Conservation (phyloP, 805 yeast genomes). For the Tetrapisispora fleetii region DNA sequence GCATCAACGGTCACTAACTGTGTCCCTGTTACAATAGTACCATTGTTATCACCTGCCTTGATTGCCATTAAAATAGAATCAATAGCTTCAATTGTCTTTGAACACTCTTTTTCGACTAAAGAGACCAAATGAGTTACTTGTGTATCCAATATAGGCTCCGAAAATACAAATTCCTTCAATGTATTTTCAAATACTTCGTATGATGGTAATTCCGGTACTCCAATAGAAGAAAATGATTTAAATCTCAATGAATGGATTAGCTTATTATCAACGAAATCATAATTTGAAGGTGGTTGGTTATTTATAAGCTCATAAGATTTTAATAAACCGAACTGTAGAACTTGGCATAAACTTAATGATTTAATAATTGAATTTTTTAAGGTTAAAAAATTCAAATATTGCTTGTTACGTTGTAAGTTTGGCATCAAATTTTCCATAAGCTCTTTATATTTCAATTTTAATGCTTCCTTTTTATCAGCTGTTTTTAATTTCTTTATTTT, state of each 20-base stretch:
- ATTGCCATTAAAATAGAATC: slow-evolving; percentile 13
- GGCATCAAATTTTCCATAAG: slow-evolving; percentile 31
- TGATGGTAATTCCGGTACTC: slow-evolving; percentile 59
- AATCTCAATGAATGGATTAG: slow-evolving; percentile 47
- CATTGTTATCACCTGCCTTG: slow-evolving; percentile 16
- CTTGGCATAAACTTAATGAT: slow-evolving; percentile 28
- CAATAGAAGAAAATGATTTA: slow-evolving; percentile 73
- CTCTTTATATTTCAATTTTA: slow-evolving; percentile 28
- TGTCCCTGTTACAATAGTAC: slow-evolving; percentile 18
- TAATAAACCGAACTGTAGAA: slow-evolving; percentile 25
- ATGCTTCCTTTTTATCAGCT: slow-evolving; percentile 38
- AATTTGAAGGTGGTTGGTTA: slow-evolving; percentile 17
- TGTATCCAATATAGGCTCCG: slow-evolving; percentile 11
- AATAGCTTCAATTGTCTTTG: slow-evolving; percentile 9
- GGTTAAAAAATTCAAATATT: slow-evolving; percentile 18
- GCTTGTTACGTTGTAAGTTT: slow-evolving; percentile 21
- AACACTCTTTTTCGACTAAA: slow-evolving; percentile 13
- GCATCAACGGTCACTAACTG: slow-evolving; percentile 25
- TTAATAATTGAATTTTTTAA: slow-evolving; percentile 20
- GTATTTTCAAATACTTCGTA: slow-evolving; percentile 26
- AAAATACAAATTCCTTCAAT: slow-evolving; percentile 13
- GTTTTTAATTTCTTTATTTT: slow-evolving; percentile 40
- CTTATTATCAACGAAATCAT: slow-evolving; percentile 22
- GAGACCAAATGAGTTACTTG: slow-evolving; percentile 12
- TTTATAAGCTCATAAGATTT: slow-evolving; percentile 19